Conservation (phyloP, 805 yeast species). For the Blastobotrys terrestris region DNA sequence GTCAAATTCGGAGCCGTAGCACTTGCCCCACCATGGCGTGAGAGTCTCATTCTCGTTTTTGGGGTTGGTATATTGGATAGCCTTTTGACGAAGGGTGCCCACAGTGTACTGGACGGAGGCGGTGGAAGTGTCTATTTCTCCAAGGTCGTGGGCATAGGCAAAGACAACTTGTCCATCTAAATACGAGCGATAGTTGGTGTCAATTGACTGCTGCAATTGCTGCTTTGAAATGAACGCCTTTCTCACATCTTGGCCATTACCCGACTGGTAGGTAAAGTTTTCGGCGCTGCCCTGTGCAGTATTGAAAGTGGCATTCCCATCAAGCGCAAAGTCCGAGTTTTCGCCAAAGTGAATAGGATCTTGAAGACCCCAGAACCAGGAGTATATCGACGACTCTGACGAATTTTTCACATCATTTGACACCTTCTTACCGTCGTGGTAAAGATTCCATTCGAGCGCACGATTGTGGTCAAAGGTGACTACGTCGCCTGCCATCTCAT, state of each 20-base stretch:
- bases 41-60: not conserved
- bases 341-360: not conserved
- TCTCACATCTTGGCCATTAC: not conserved
- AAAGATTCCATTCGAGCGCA: not conserved
- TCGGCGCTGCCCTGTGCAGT: not conserved
- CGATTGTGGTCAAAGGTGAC: not conserved
- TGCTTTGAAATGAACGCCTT: not conserved
- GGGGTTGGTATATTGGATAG: not conserved
- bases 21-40: not conserved
- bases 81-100: not conserved
- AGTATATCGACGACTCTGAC: no score
- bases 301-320: conserved; percentile 1
- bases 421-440: no score
- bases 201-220: not conserved
- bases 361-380: not conserved
- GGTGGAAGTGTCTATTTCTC: not conserved
- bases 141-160: conserved; percentile 3
- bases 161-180: not conserved
- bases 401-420: not conserved
- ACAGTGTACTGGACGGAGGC: not conserved
- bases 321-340: not conserved
- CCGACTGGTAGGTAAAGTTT: not conserved
- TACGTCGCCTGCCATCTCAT: not conserved
- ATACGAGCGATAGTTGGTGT: not conserved
- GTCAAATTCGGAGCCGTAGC: not conserved